These are phyloP conservation scores for Ustilago shanxiensis DNA, from an alignment of 1,284 basidiomycete species.

Conservation along the genomic window DNA sequence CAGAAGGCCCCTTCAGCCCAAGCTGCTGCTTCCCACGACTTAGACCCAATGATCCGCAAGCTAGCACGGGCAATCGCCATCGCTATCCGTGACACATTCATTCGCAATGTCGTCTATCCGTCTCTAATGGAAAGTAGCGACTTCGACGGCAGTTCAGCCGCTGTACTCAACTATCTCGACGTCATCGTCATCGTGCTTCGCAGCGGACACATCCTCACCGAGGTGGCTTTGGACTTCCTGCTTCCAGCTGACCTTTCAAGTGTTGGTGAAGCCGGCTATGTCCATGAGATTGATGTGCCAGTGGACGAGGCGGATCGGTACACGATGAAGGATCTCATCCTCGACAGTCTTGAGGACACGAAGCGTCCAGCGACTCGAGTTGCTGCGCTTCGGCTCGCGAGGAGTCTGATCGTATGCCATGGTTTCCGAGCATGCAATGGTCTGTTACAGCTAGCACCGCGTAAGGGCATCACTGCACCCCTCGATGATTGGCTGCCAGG, in stretches of 20 bases:
- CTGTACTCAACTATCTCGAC: conserved; percentile 98
- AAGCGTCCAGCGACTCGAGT: conserved; percentile 37
- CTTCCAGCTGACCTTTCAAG: conserved; percentile 9
- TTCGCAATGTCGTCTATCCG: conserved; percentile 93
- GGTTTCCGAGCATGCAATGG: conserved; percentile 47
- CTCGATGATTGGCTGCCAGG: conserved; percentile 26
- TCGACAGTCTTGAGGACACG: conserved; percentile 40
- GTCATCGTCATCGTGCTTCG: conserved; percentile 57
- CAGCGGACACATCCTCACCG: conserved; percentile 53
- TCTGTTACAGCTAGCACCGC: conserved; percentile 32
- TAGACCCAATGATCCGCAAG: conserved; percentile 44
- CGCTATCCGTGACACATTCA: conserved; percentile 85
- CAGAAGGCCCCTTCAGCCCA: background rate
- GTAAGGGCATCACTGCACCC: conserved; percentile 1
- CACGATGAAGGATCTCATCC: conserved; percentile 58
- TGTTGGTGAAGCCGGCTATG: conserved; percentile 4
- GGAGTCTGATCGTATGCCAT: conserved; percentile 52
- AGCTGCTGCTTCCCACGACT: background rate
- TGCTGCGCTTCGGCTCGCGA: conserved; percentile 53
- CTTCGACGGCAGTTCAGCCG: conserved; percentile 90
- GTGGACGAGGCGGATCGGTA: conserved; percentile 43
- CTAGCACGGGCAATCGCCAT: conserved; percentile 44
- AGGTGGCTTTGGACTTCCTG: conserved; percentile 57
- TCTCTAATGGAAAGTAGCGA: conserved; percentile 94
- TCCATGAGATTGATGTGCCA: conserved; percentile 25